Evolutionary conservation across 257 asterid species (phyloP).

Genomic region (Linderniella brevidens): DNA sequence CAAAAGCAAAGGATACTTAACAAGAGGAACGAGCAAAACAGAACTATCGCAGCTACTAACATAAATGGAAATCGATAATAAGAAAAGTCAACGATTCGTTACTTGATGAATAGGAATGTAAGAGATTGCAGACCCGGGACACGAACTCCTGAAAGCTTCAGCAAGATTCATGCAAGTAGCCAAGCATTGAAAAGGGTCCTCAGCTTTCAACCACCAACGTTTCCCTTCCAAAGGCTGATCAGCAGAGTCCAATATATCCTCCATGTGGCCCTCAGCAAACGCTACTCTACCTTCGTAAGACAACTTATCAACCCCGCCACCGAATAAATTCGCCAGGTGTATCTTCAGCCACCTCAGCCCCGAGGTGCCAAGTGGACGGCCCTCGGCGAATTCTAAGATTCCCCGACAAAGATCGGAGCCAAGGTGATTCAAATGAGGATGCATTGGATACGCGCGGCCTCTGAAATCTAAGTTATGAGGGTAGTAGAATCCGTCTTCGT

Average conservation of each 20-base stretch:
- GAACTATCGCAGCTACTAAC: not conserved
- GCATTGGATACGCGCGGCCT: constrained; percentile 99
- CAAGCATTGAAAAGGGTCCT: constrained; percentile 94
- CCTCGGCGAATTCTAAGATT: constrained; percentile 83
- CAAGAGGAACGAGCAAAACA: constrained; percentile 4
- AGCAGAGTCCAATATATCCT: constrained; percentile 86
- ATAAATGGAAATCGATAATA: not conserved
- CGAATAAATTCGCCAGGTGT: constrained; percentile 77
- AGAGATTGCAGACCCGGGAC: constrained; percentile 60
- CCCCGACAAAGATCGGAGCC: constrained; percentile 97
- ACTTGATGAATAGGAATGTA: constrained; percentile 92
- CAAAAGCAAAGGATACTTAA: constrained; percentile 12
- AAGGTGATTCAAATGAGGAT: constrained; percentile 89
- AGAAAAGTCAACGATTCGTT: constrained; percentile 4
- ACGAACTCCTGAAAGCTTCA: constrained; percentile 79
- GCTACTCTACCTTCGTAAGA: constrained; percentile 66
- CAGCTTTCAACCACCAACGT: constrained; percentile 92
- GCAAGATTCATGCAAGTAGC: constrained; percentile 73
- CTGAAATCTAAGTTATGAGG: constrained; percentile 97
- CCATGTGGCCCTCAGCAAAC: constrained; percentile 68
- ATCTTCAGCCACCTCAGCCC: constrained; percentile 82
- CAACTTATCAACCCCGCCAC: constrained; percentile 85
- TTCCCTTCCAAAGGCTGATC: constrained; percentile 93
- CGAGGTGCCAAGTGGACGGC: constrained; percentile 87
- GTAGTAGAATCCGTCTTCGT: constrained; percentile 88